Evolutionary conservation across 306 rosid species (phyloP), one percentile per base, ranked within the genome.

Genomic region (Coriaria nepalensis): DNA sequence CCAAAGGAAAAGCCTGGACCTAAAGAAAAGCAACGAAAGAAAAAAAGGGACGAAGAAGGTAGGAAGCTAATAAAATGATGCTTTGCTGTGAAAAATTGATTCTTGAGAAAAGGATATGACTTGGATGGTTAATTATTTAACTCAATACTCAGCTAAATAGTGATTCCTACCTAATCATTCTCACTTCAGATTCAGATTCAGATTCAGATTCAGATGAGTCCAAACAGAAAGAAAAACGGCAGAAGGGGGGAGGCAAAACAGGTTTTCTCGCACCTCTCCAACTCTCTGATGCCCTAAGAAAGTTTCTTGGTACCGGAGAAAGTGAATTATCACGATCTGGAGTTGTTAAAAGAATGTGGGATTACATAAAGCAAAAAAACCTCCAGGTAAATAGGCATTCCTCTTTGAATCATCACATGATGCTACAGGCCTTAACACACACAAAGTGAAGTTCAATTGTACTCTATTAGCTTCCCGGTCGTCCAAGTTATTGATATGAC

Each of bases 251-350:
- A 37, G 87, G 78, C 49, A 71, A 65, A 68, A 73, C 79, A 7
- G 88, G 94, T 57, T 71, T 83, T 59, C 80, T 66, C 69, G 88
- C 82, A 61, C 94, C 94, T 34, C 76, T 76, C 67, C 80, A 61
- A 63, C 76, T 83, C 57, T 83, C 88, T 6, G 82, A 76, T 47
- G 82, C 94, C 63, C 85, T 79, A 45, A 65, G 49, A 35, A 71
- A 78, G 48, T 83, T 83, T 65, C 75, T 76, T 55, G 94, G 83
- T 47, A 75, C 83, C 0, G 93, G 82, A 55, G 94, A 83, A 62
- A 74, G 65, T 53, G 78, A 52, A 55, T 67, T 76, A 75, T 42
- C 94, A 46, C 73, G 84, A 38, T 6, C 82, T 46, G 82, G 67
- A 11, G 79, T 69, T 43, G 66, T 72, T 45, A 83, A 83, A 68